Percentiles rank a stretch among this genome's conserved stretches.
phyloP scores from a whole-genome alignment of 2,329 filamentous ascomycete species.

The Colletotrichum eremochloae region DNA sequence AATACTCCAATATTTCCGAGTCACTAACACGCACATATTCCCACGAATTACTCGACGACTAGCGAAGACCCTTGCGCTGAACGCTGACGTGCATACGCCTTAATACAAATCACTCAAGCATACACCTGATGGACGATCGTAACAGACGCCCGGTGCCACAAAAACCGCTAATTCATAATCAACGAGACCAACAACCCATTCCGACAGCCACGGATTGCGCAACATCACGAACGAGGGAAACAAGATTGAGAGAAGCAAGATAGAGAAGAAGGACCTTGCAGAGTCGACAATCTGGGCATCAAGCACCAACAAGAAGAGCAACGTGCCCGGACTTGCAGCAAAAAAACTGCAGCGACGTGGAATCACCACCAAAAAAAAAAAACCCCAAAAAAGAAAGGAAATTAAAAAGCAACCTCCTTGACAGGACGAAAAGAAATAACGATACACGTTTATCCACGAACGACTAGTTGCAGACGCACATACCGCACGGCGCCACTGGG shows the following conservation, averaged over 20 bases:
- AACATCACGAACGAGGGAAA: background rate
- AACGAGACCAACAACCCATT: slow-evolving; percentile 25
- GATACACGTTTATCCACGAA: slow-evolving; percentile 31
- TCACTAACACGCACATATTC: slow-evolving; percentile 28
- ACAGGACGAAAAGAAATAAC: slow-evolving; percentile 17
- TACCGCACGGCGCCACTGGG: slow-evolving; percentile 23
- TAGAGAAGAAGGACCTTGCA: slow-evolving; percentile 4
- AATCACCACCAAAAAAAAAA: slow-evolving; percentile 6
- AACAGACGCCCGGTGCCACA: slow-evolving; percentile 24
- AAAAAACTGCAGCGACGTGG: slow-evolving; percentile 24
- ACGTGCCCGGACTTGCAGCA: slow-evolving; percentile 12
- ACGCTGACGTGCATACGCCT: slow-evolving; percentile 20
- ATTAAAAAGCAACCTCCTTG: slow-evolving; percentile 9
- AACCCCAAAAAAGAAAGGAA: background rate
- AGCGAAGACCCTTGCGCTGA: slow-evolving; percentile 11
- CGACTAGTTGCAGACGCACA: slow-evolving; percentile 29
- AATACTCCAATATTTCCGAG: slow-evolving; percentile 14
- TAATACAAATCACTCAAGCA: slow-evolving; percentile 13
- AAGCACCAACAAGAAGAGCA: slow-evolving; percentile 9
- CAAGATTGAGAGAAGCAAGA: slow-evolving; percentile 4
- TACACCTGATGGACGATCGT: slow-evolving; percentile 28
- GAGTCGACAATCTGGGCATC: background rate
- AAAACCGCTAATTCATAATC: slow-evolving; percentile 32
- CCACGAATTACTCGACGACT: slow-evolving; percentile 23
- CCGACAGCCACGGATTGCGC: background rate